Evolutionary conservation across 805 yeast species (phyloP).

Genomic region (Lipomyces yamadae): DNA sequence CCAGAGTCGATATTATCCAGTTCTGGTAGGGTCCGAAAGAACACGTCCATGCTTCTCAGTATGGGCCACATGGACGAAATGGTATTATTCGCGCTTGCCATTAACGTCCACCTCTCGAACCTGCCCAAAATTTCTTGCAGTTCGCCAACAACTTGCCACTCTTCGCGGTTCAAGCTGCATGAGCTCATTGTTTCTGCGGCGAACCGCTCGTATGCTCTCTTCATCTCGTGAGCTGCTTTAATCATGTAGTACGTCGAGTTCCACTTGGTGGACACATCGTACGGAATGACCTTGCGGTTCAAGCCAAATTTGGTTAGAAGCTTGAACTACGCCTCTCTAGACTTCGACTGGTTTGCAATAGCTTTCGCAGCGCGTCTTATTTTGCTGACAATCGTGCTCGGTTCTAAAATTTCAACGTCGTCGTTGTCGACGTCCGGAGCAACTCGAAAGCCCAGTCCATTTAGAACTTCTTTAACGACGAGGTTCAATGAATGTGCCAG

Average conservation of each 20-base stretch:
- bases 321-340: neutral
- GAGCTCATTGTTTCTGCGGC: neutral
- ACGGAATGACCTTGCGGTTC: neutral
- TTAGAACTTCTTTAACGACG: neutral
- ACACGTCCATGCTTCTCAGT: neutral
- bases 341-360: neutral
- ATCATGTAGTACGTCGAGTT: too few species aligned
- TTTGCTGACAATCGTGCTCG: neutral
- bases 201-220: neutral
- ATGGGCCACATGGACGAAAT: too few species aligned
- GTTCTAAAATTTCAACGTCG: too few species aligned
- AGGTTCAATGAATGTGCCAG: neutral
- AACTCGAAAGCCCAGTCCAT: neutral
- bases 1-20: neutral
- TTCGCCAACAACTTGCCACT: too few species aligned
- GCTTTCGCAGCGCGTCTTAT: neutral
- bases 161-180: neutral
- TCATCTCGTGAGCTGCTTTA: neutral
- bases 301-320: neutral
- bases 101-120: too few species aligned
- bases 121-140: too few species aligned
- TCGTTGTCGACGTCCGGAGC: neutral
- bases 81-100: too few species aligned
- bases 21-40: neutral
- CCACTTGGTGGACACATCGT: neutral